Base-by-base conservation (phyloP, 768 basidiomycete species). In the Tylopilus intermedius region DNA sequence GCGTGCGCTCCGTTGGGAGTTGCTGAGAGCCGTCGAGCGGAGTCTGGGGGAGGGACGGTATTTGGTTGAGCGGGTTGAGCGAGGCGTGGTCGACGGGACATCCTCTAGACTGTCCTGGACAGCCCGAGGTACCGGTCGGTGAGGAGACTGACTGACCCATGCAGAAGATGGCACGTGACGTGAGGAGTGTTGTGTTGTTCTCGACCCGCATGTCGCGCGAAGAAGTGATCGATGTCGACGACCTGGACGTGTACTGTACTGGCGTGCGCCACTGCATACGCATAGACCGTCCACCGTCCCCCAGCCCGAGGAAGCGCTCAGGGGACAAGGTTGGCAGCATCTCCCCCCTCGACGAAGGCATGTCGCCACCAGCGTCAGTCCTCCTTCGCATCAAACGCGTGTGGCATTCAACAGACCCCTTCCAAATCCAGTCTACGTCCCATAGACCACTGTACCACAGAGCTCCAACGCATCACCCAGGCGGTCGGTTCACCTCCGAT, bases 1-100 rank as follows among this genome's bases (percentile, higher is more conserved):
- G 76, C 5, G 79, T 83, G 57, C 95, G 83, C 15, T 82, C 75
- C 0, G 82, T 86, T 3, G 94, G 88, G 18, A 98, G 78, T 37
- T 74, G 71, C 2, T 75, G 56, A 2, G 70, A 66, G 66, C 91
- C 85, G 6, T 80, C 76, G 8, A 69, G 54, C 1, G 80, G 83
- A 0, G 74, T 71, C 63, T 94, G 90, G 0, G 87, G 76, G 30
- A 94, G 82, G n/a, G 71, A 61, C 1, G 95, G 95, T 79, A 98
- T 96, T 62, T 94, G 84, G 72, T 96, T 98, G 47, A 77, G 70
- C 0, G 81, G 80, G 65, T 90, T 88, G 49, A 94, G 67, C 13
- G 63, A 58, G 37, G 72, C 70, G 57, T 86, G 81, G 58, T 83
- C 78, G 10, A 88, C 70, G 2, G 87, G 88, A 62, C 86, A 88